Conservation (phyloP, 768 basidiomycete genomes). For the Dioszegia aurantiaca region DNA sequence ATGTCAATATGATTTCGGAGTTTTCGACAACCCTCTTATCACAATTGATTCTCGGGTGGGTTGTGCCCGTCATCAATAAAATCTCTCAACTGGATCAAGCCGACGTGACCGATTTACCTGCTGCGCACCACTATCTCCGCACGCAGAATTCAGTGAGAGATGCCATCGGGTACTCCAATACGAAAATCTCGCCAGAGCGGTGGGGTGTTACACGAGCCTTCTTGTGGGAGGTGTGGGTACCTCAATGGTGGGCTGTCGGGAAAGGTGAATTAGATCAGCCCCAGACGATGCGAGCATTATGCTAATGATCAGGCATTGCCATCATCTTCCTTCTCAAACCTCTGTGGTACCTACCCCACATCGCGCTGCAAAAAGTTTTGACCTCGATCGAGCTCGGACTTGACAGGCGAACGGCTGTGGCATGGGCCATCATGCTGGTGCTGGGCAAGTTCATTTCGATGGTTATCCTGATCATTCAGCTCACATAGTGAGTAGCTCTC, state of each 20-base stretch:
- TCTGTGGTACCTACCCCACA: slow-evolving; percentile 37
- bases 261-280: slow-evolving; percentile 3
- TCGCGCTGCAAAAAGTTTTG: slow-evolving; percentile 34
- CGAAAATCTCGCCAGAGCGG: slow-evolving; percentile 9
- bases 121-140: slow-evolving; percentile 16
- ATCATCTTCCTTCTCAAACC: slow-evolving; percentile 14
- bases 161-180: slow-evolving; percentile 3
- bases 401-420: slow-evolving; percentile 13
- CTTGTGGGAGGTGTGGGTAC: slow-evolving; percentile 27
- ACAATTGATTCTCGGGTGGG: slow-evolving; percentile 20
- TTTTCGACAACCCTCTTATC: slow-evolving; percentile 21
- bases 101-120: slow-evolving; percentile 36
- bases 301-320: neutral
- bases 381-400: slow-evolving; percentile 21
- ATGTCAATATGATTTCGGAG: slow-evolving; percentile 19
- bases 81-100: slow-evolving; percentile 24
- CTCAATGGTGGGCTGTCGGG: slow-evolving; percentile 16
- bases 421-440: slow-evolving; percentile 26
- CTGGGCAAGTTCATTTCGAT: slow-evolving; percentile 16
- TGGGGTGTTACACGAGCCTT: slow-evolving; percentile 16
- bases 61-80: slow-evolving; percentile 23
- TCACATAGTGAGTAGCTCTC: slow-evolving; percentile 22
- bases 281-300: neutral
- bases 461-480: slow-evolving; percentile 14
- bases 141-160: slow-evolving; percentile 28